Conservation (phyloP, 2,329 filamentous ascomycete genomes). For the Neoscytalidium dimidiatum region DNA sequence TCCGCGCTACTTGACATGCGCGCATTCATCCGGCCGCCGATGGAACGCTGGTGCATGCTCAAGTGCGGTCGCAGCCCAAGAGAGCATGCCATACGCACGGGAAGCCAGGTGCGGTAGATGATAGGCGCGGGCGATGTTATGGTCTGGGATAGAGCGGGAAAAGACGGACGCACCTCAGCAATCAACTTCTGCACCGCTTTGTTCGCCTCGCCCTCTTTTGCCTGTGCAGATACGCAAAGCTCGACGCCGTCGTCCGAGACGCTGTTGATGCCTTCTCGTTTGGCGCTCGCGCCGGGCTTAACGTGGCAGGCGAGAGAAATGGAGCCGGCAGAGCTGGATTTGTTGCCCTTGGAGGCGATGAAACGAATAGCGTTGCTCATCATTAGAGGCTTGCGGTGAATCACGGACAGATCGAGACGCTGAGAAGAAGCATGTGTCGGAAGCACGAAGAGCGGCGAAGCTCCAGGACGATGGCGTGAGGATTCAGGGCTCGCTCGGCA, state of each 20-base stretch:
- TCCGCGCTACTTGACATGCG: background rate
- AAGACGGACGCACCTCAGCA: slow-evolving; percentile 52
- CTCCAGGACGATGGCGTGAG: background rate
- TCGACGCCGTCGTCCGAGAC: slow-evolving; percentile 61
- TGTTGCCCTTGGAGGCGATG: slow-evolving; percentile 29
- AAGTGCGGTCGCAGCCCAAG: background rate
- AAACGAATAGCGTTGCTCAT: slow-evolving; percentile 27
- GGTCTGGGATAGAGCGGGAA: background rate
- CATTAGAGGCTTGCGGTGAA: background rate
- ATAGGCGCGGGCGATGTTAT: background rate
- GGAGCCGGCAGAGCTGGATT: slow-evolving; percentile 22
- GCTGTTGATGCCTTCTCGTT: slow-evolving; percentile 61
- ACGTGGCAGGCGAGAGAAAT: slow-evolving; percentile 67
- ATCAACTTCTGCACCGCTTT: slow-evolving; percentile 65
- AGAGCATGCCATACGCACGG: background rate
- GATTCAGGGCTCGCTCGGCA: background rate
- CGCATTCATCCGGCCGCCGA: background rate
- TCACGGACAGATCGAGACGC: background rate
- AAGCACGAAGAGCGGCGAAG: too few relatives aligned
- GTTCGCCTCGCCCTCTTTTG: slow-evolving; percentile 69
- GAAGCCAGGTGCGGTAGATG: background rate
- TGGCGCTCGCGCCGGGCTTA: slow-evolving; percentile 65
- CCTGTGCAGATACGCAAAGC: slow-evolving; percentile 65
- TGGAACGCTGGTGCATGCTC: background rate
- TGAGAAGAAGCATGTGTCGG: background rate